Evolutionary conservation across 2,329 filamentous ascomycete genomes (phyloP).

Genomic region (Phaeomoniella chlamydospora): DNA sequence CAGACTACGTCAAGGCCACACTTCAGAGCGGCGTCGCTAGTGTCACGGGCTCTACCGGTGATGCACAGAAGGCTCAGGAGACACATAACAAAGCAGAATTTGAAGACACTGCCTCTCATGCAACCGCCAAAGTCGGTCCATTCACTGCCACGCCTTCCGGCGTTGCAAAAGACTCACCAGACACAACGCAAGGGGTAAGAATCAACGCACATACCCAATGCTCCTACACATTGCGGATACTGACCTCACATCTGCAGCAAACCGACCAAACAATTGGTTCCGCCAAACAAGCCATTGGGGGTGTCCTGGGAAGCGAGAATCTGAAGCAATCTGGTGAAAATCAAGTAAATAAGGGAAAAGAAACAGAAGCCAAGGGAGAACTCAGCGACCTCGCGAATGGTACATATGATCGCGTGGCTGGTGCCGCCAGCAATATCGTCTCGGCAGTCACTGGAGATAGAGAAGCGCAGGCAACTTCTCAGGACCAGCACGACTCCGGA

Average conservation of each 20-base stretch:
- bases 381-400: constrained; percentile 59
- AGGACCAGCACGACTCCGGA: constrained; percentile 60
- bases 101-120: constrained; percentile 62
- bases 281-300: constrained; percentile 69
- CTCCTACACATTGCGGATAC: too few relatives aligned
- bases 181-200: constrained; percentile 58
- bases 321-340: constrained; percentile 60
- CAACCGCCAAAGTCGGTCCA: constrained; percentile 59
- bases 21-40: constrained; percentile 59
- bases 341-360: constrained; percentile 70
- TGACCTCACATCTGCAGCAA: too few relatives aligned
- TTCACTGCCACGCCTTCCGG: constrained; percentile 53
- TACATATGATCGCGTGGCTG: constrained; percentile 49
- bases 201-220: not conserved
- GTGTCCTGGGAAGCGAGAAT: constrained; percentile 57
- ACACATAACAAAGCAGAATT: constrained; percentile 51
- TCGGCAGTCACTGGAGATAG: constrained; percentile 61
- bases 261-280: constrained; percentile 76
- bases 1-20: constrained; percentile 58
- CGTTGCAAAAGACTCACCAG: constrained; percentile 54
- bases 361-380: constrained; percentile 72
- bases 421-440: constrained; percentile 55
- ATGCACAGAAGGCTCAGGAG: constrained; percentile 51
- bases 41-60: constrained; percentile 56
- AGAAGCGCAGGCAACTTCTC: constrained; percentile 47